These are phyloP conservation scores for Aspergillus tamarii DNA, from an alignment of 2,329 filamentous ascomycete genomes.

Conservation along the genomic window DNA sequence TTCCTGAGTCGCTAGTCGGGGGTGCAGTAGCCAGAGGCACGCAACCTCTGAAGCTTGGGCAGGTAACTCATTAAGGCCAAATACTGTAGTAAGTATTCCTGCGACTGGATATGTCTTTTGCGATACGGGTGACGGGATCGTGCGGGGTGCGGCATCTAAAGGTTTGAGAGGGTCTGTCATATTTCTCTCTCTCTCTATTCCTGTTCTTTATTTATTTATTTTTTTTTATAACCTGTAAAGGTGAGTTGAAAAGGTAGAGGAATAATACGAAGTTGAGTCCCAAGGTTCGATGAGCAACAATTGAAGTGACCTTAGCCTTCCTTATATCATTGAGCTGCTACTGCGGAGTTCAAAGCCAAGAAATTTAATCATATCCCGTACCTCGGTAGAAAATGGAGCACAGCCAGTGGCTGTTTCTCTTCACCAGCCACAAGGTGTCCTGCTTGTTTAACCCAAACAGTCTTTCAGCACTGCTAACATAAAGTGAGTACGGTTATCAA, in stretches of 20 bases:
- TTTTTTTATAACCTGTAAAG: not conserved
- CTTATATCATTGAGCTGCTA: not conserved
- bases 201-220: not conserved
- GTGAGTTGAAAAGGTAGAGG: not conserved
- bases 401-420: not conserved
- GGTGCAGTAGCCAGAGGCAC: constrained; percentile 90
- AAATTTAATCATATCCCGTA: not conserved
- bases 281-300: not conserved
- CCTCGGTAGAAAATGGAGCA: not conserved
- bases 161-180: constrained; percentile 44
- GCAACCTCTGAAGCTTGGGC: constrained; percentile 61
- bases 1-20: constrained; percentile 69
- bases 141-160: constrained; percentile 28
- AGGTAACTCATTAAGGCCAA: constrained; percentile 76
- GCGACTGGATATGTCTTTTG: constrained; percentile 70
- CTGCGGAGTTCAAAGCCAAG: too few species aligned
- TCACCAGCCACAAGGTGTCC: not conserved
- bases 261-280: not conserved
- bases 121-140: constrained; percentile 56
- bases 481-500: too few species aligned
- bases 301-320: not conserved
- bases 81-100: constrained; percentile 77
- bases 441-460: not conserved
- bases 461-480: too few species aligned
- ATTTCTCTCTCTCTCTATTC: not conserved